Percentiles rank a stretch among this genome's conserved stretches.
Evolutionary conservation across 306 rosid species (phyloP).

Genomic region (Potentilla sterilis): DNA sequence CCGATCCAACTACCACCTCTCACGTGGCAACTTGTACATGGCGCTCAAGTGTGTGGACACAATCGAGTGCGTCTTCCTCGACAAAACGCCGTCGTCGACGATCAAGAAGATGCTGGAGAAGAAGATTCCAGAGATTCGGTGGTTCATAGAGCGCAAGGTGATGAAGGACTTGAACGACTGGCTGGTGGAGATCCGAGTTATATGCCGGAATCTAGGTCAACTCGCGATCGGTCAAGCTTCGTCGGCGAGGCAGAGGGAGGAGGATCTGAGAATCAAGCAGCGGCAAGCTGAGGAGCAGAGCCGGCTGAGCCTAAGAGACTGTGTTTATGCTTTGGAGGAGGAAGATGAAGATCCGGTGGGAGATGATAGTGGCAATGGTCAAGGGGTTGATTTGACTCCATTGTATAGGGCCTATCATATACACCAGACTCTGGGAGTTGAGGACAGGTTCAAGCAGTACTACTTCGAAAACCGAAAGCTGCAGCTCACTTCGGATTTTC

Average conservation of each 20-base stretch:
- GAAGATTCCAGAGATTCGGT: conserved; percentile 93
- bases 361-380: conserved; percentile 47
- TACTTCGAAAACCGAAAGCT: conserved; percentile 93
- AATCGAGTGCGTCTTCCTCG: conserved; percentile 62
- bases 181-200: conserved; percentile 96
- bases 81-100: conserved; percentile 69
- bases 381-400: conserved; percentile 91
- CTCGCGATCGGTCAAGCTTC: conserved; percentile 93
- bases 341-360: conserved; percentile 70
- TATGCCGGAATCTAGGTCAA: conserved; percentile 88
- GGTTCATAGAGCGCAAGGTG: conserved; percentile 79
- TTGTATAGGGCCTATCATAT: conserved; percentile 79
- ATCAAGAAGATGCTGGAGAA: conserved; percentile 86
- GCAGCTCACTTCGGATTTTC: conserved; percentile 92
- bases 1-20: conserved; percentile 73
- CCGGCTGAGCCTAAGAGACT: conserved; percentile 86
- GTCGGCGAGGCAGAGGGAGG: conserved; percentile 92
- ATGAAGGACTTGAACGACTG: conserved; percentile 92
- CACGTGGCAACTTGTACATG: conserved; percentile 75
- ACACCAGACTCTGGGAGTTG: conserved; percentile 88
- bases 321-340: conserved; percentile 83
- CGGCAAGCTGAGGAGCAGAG: conserved; percentile 99
- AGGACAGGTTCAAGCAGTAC: conserved; percentile 85
- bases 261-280: conserved; percentile 96
- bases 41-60: conserved; percentile 78